A percentile compares a stretch with the other conserved stretches of the same genome.
These are phyloP conservation scores for Selenicereus undatus DNA, from an alignment of 148 eudicot genomes.

Conservation along the genomic window DNA sequence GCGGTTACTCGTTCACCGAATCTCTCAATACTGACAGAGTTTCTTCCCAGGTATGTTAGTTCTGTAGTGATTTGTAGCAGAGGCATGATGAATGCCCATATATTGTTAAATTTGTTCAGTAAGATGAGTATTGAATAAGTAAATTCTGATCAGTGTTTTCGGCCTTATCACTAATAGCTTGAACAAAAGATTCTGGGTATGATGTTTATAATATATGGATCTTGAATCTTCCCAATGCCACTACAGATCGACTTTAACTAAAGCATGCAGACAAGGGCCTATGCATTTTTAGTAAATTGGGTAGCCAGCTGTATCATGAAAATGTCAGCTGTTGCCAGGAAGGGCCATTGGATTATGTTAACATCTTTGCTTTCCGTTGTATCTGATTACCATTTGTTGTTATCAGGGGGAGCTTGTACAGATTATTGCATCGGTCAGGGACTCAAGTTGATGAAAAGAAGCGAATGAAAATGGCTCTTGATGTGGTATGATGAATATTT, in stretches of 20 bases:
- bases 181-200: background rate
- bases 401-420: constrained; percentile 90
- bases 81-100: background rate
- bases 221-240: background rate
- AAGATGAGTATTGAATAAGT: background rate
- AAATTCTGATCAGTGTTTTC: background rate
- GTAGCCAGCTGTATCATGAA: background rate
- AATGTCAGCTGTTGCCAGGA: background rate
- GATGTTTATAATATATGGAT: background rate
- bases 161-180: background rate
- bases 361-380: background rate
- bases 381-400: background rate
- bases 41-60: constrained; percentile 69
- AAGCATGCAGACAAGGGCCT: background rate
- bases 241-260: background rate
- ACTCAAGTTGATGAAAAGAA: constrained; percentile 75
- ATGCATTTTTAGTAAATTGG: background rate
- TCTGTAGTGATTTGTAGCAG: background rate
- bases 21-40: constrained; percentile 93
- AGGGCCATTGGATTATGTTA: background rate
- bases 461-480: constrained; percentile 93
- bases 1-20: constrained; percentile 94
- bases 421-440: constrained; percentile 77
- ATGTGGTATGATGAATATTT: constrained; percentile 60
- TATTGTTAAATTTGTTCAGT: constrained; percentile 2